Percentiles rank a stretch among this genome's conserved stretches.
These are phyloP conservation scores for Immersiella caudata DNA, from an alignment of 495 filamentous ascomycete genomes.

Conservation along the genomic window DNA sequence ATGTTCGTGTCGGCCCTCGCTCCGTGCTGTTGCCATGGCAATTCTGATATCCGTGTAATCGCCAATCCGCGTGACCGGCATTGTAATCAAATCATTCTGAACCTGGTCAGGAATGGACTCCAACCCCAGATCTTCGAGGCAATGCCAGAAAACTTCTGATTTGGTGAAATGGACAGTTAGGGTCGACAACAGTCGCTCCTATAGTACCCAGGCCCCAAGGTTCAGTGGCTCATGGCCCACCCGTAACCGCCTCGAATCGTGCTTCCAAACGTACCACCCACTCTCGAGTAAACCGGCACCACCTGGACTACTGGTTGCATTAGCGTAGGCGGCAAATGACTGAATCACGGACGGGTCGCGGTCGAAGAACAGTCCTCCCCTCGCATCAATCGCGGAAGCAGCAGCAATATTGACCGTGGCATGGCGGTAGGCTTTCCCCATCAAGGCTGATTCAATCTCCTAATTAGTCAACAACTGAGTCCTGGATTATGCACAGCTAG, in stretches of 20 bases:
- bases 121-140: constrained; percentile 23
- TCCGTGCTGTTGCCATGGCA: background rate
- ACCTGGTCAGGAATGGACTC: background rate
- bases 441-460: constrained; percentile 33
- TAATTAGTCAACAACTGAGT: constrained; percentile 30
- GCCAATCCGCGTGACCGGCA: background rate
- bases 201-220: constrained; percentile 41
- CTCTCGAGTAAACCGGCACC: background rate
- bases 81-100: background rate
- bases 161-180: constrained; percentile 42
- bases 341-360: background rate
- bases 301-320: background rate
- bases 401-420: constrained; percentile 37
- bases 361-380: constrained; percentile 27
- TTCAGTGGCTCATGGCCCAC: constrained; percentile 33
- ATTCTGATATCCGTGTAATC: background rate
- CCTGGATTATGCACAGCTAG: constrained; percentile 29
- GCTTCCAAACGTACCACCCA: constrained; percentile 13
- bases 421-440: constrained; percentile 39
- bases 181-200: constrained; percentile 40
- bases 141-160: constrained; percentile 40
- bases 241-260: constrained; percentile 33
- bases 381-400: constrained; percentile 19
- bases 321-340: background rate
- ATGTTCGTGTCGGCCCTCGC: background rate